A percentile compares a stretch with the other conserved stretches of the same genome.
Conservation (phyloP, 192 early-diverging fungal genomes). For the Cetraspora pellucida region DNA sequence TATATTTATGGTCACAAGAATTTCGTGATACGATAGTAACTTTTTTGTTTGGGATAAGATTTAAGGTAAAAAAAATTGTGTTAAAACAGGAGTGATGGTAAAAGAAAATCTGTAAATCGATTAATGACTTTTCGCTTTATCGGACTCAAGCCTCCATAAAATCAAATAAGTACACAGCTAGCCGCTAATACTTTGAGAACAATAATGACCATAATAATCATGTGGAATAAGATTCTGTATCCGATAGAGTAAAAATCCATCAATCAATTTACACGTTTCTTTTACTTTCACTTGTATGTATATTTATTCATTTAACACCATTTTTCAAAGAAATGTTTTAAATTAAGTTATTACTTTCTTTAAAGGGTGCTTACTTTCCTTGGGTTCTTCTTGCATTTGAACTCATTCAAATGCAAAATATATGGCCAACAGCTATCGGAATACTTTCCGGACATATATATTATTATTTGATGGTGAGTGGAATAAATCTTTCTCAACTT, state of each 20-base stretch:
- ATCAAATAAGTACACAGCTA: background rate
- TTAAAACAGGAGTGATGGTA: background rate
- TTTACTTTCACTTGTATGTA: too few species aligned
- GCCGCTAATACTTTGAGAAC: background rate
- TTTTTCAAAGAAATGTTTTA: too few species aligned
- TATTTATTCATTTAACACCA: too few species aligned
- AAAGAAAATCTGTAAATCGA: too few species aligned
- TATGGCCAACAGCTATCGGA: slow-evolving; percentile 64
- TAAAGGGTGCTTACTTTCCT: slow-evolving; percentile 74
- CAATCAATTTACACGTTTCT: too few species aligned
- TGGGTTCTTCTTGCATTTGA: slow-evolving; percentile 66
- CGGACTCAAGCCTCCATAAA: background rate
- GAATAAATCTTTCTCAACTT: too few species aligned
- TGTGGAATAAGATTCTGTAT: too few species aligned
- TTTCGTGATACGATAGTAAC: slow-evolving; percentile 56
- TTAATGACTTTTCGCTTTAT: background rate
- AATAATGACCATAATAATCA: background rate
- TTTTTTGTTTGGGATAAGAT: slow-evolving; percentile 76
- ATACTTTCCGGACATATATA: slow-evolving; percentile 70
- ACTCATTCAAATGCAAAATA: slow-evolving; percentile 46
- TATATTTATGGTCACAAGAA: slow-evolving; percentile 80
- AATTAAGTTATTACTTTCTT: background rate
- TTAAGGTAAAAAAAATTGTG: slow-evolving; percentile 58
- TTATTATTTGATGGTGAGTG: too few species aligned
- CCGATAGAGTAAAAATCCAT: too few species aligned